Base-by-base conservation (phyloP, 148 eudicot genomes). In the Chenopodium berlandieri region DNA sequence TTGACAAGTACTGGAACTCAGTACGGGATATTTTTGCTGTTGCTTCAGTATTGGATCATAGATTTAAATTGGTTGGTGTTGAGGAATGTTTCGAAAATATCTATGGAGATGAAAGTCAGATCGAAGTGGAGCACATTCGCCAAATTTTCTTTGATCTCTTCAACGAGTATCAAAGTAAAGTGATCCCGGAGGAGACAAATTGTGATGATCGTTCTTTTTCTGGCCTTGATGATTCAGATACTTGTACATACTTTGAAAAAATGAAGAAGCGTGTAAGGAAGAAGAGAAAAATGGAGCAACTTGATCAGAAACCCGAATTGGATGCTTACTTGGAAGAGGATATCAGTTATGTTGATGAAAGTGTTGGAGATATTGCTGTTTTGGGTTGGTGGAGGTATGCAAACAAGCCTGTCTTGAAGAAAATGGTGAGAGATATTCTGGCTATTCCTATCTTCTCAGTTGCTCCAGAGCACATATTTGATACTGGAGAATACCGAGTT, bases 351-450 rank as follows among this genome's bases (percentile, higher is more conserved):
- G 32, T 37, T 79, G 23, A 7, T 52, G 68, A 63, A 23, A 71
- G 56, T 23, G 58, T 44, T 4, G 48, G 2, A 23, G 78, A 52
- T 31, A 77, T 77, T 77, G 78, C 73, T 72, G 31, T 84, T 4
- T 30, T 84, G 17, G 19, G 22, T n/a, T 71, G 73, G 79, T 85
- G 83, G 85, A 79, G 54, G 32, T 47, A 19, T 31, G 37, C 3
- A 1, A 11, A 16, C 2, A 17, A 64, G 48, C 75, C 81, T n/a
- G 73, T 71, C 20, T 17, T 75, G 32, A 60, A 77, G 44, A 79
- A 54, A 70, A 86, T 86, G 75, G 79, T 69, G 23, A 58, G 31
- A 44, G 85, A 82, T 79, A 54, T 86, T 63, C 65, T 86, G 6
- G 88, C 75, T 54, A 76, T 76, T 37, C 83, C 81, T 1, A 20